Conservation (phyloP, 371 early-diverging fungal species). For the Apophysomyces ossiformis region DNA sequence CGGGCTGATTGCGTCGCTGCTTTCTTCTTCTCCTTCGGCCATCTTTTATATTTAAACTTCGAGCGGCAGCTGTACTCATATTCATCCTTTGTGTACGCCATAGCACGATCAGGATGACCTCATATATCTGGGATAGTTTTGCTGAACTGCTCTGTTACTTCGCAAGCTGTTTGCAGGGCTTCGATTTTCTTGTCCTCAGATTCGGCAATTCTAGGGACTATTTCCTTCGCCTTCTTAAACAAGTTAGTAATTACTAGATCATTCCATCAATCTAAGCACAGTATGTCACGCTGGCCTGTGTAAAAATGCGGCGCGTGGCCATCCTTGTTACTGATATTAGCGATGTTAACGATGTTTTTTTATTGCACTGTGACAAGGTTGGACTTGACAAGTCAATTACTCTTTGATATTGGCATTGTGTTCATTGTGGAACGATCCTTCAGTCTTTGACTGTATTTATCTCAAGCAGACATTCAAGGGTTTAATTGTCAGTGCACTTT, state of each 20-base stretch:
- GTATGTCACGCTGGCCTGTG: background rate
- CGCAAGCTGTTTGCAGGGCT: background rate
- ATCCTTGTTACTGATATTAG: too few species aligned
- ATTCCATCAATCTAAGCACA: background rate
- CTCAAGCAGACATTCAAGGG: too few species aligned
- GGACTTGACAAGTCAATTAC: too few species aligned
- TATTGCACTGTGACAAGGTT: too few species aligned
- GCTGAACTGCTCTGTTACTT: background rate
- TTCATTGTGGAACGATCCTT: too few species aligned
- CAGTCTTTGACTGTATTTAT: too few species aligned
- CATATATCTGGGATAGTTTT: background rate
- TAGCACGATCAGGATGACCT: background rate
- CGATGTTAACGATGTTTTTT: too few species aligned
- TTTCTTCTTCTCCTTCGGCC: background rate
- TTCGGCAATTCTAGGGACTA: background rate
- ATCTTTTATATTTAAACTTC: background rate
- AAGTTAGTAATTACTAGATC: background rate
- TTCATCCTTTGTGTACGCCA: background rate
- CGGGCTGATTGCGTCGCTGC: background rate
- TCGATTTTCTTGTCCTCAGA: background rate
- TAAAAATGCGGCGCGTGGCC: too few species aligned
- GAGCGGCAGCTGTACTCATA: background rate
- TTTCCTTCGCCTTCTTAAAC: background rate
- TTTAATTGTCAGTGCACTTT: too few species aligned
- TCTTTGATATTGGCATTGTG: too few species aligned